These are phyloP conservation scores for Aristolochia californica DNA, from an alignment of 164 flowering plant genomes.

Conservation along the genomic window DNA sequence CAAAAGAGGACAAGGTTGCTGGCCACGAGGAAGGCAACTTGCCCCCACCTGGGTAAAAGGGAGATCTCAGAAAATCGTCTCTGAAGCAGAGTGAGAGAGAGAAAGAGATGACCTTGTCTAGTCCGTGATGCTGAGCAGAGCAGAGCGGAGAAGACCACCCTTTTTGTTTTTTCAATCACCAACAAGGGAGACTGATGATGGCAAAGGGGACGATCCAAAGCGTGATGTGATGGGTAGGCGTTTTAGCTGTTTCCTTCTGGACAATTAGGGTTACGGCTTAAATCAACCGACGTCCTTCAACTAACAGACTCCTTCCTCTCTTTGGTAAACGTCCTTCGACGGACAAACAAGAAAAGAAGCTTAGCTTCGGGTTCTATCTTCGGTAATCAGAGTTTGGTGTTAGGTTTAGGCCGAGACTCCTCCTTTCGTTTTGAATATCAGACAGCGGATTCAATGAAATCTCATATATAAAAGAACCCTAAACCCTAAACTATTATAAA, in stretches of 20 bases:
- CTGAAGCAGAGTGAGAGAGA: not conserved
- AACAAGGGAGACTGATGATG: constrained; percentile 11
- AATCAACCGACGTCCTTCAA: not conserved
- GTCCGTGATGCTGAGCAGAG: constrained; percentile 6
- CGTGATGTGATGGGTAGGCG: constrained; percentile 8
- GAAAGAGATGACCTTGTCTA: not conserved
- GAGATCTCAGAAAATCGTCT: constrained; percentile 11
- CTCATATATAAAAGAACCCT: too few relatives aligned
- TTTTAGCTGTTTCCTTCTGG: not conserved
- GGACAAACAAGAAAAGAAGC: too few relatives aligned
- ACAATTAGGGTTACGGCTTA: not conserved
- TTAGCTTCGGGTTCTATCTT: too few relatives aligned
- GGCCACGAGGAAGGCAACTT: constrained; percentile 14
- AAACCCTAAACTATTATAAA: too few relatives aligned
- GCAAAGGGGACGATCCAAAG: constrained; percentile 9
- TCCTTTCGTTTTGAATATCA: too few relatives aligned
- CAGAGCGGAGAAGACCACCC: not conserved
- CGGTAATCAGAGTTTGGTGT: too few relatives aligned
- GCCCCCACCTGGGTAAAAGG: constrained; percentile 19
- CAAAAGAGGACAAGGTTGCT: constrained; percentile 6
- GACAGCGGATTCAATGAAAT: too few relatives aligned
- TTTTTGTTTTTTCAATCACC: constrained; percentile 1
- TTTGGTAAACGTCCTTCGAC: too few relatives aligned
- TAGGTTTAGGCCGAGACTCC: too few relatives aligned
- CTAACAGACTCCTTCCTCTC: too few relatives aligned